phyloP scores from a whole-genome alignment of 2,329 filamentous ascomycete species.

The Geoglossum cookeanum region DNA sequence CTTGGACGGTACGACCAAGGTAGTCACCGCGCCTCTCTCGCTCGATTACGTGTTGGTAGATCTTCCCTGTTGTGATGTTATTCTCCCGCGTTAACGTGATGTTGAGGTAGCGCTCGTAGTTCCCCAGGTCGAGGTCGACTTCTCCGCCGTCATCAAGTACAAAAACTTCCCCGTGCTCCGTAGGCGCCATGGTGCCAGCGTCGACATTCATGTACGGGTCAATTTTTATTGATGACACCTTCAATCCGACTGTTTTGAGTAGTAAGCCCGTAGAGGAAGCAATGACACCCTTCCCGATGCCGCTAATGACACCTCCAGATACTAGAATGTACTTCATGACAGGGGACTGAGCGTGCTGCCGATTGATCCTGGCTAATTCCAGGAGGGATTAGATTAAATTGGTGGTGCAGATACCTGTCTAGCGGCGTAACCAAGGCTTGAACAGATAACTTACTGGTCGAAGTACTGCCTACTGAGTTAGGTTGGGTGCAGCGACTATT shows the following conservation, averaged over 20 bases:
- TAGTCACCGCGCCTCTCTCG: conserved; percentile 56
- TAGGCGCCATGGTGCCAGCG: conserved; percentile 53
- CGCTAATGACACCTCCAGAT: conserved; percentile 42
- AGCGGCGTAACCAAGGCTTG: too few relatives aligned
- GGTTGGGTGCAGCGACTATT: too few relatives aligned
- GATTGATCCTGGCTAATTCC: conserved; percentile 8
- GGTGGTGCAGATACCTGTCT: too few relatives aligned
- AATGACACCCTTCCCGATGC: conserved; percentile 44
- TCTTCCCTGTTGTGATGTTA: conserved; percentile 96
- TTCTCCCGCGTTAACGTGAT: conserved; percentile 68
- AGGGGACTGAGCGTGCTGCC: conserved; percentile 8
- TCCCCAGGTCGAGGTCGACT: conserved; percentile 54
- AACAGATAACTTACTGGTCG: too few relatives aligned
- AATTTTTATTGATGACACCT: conserved; percentile 50
- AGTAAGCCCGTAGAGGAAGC: conserved; percentile 55
- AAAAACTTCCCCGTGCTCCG: conserved; percentile 73
- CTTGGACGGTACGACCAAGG: conserved; percentile 77
- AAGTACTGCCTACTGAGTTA: too few relatives aligned
- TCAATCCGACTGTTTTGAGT: conserved; percentile 63
- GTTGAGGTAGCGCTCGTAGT: conserved; percentile 66
- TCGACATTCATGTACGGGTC: conserved; percentile 61
- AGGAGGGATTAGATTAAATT: conserved; percentile 5
- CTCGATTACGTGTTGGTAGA: conserved; percentile 77
- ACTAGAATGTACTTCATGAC: conserved; percentile 71
- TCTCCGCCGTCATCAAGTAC: conserved; percentile 72